Base-by-base conservation (phyloP, 331 rosid genomes). In the Rhamnella rubrinervis region DNA sequence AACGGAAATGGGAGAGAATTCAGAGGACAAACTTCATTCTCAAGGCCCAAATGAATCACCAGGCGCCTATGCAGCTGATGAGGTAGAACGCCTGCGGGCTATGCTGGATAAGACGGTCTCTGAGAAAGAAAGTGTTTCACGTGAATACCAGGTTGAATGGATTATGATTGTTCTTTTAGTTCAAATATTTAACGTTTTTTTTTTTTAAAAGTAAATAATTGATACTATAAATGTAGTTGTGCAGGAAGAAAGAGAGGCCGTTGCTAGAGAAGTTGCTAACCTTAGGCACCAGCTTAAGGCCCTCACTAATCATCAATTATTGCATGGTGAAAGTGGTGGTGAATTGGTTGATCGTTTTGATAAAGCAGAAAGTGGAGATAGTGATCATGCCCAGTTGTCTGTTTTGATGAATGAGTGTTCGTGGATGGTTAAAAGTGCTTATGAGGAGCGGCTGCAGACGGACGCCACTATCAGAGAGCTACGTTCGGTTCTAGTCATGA, bases 191-290 rank as follows among this genome's bases (percentile, higher is more conserved):
- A 49, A 37, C 39, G 31, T 17, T 56, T 67, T 37, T 64, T 61
- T 61, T 23, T 23, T 23, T 23, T 0, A 23, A 21, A 28, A 38
- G 47, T 67, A 14, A 41, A 8, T 25, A 66, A 67, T n/a, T 59
- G 63, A 11, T 25, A 58, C 26, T 31, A 13, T 64, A 49, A 53
- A 73, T 38, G 41, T 69, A 59, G 64, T 64, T 69, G 59, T 76
- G 83, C 72, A 92, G 98, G 90, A 73, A 68, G 96, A 87, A 69
- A 87, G 78, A 66, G 83, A 77, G 73, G 74, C 59, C 19, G 70
- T 83, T 78, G 75, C 78, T 1, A 75, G 64, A 51, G 93, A 84
- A 74, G 71, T 88, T 56, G 50, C 81, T 52, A 75, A 65, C 62
- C 87, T 92, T 75, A 79, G 67, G 70, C 9, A 18, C 57, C 84